Conservation (phyloP, 768 basidiomycete species). For the Boletellus emodensis region DNA sequence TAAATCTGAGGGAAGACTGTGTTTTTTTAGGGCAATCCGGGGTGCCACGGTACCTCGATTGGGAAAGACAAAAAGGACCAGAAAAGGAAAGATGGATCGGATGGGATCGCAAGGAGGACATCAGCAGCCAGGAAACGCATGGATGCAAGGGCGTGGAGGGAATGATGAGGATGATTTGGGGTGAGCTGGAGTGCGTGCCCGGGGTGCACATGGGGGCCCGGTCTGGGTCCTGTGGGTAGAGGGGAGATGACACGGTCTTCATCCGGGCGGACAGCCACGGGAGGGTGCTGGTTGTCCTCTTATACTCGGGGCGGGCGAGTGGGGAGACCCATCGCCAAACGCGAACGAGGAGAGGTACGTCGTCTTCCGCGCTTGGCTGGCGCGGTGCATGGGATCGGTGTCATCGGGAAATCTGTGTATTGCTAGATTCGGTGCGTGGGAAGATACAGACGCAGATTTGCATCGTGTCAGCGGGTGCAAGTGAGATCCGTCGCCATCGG, state of each 20-base stretch:
- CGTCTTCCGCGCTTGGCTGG: conserved; percentile 12
- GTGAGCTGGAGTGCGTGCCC: conserved; percentile 17
- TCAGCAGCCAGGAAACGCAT: background rate
- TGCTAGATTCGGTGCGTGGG: conserved; percentile 22
- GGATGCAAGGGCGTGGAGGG: conserved; percentile 23
- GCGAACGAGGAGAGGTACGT: conserved; percentile 20
- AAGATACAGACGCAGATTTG: conserved; percentile 29
- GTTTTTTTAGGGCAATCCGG: conserved; percentile 26
- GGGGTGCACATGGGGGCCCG: conserved; percentile 7
- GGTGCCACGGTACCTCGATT: conserved; percentile 25
- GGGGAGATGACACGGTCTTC: conserved; percentile 15
- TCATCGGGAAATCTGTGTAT: conserved; percentile 27
- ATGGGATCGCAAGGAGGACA: conserved; percentile 3
- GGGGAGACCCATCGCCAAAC: conserved; percentile 7
- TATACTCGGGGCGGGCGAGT: conserved; percentile 12
- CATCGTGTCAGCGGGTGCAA: conserved; percentile 30
- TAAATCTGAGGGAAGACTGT: too few relatives aligned
- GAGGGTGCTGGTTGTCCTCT: conserved; percentile 5
- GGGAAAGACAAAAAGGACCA: conserved; percentile 15
- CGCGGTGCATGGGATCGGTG: conserved; percentile 27
- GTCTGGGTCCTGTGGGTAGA: conserved; percentile 27
- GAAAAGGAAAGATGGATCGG: conserved; percentile 18
- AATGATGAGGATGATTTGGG: conserved; percentile 22
- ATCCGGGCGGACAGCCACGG: conserved; percentile 21
- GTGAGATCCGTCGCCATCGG: conserved; percentile 61